These are phyloP conservation scores for Protomyces arabidopsidicola DNA, from an alignment of 1,139 yeast species.

Conservation along the genomic window DNA sequence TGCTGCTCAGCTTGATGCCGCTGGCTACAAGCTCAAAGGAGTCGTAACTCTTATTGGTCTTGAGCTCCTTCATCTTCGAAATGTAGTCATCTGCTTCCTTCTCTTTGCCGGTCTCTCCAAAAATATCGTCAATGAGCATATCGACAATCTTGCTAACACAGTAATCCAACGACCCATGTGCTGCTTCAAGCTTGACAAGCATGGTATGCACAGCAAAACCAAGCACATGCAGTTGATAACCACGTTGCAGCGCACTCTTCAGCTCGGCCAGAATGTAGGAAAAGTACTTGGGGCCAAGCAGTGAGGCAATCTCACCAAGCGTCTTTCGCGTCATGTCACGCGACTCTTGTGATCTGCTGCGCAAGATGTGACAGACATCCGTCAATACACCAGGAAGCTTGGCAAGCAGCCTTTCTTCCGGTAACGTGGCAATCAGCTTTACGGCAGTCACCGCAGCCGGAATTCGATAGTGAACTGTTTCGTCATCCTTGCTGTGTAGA, in stretches of 20 bases:
- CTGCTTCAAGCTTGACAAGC: constrained; percentile 52
- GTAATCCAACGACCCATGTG: constrained; percentile 73
- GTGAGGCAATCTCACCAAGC: constrained; percentile 57
- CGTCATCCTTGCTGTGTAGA: constrained; percentile 54
- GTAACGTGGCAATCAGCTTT: constrained; percentile 61
- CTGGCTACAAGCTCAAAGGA: constrained; percentile 73
- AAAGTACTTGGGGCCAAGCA: constrained; percentile 70
- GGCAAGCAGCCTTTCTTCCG: constrained; percentile 51
- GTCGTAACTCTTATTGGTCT: constrained; percentile 81
- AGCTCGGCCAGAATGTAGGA: constrained; percentile 72
- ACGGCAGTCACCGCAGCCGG: constrained; percentile 80
- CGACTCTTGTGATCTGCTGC: constrained; percentile 80
- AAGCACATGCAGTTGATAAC: constrained; percentile 90
- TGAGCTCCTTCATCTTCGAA: constrained; percentile 84
- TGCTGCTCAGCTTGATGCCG: constrained; percentile 57
- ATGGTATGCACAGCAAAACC: constrained; percentile 80
- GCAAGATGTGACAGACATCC: constrained; percentile 76
- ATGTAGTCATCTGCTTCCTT: constrained; percentile 91
- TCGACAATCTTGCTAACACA: constrained; percentile 59
- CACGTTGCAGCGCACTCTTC: constrained; percentile 72
- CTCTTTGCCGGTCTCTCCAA: constrained; percentile 90
- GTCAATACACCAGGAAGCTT: constrained; percentile 80
- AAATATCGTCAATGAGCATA: constrained; percentile 83
- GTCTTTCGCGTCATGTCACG: constrained; percentile 83
- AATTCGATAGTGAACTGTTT: constrained; percentile 68